These are phyloP conservation scores for Solanum chilense DNA, from an alignment of 257 asterid genomes.

Conservation along the genomic window DNA sequence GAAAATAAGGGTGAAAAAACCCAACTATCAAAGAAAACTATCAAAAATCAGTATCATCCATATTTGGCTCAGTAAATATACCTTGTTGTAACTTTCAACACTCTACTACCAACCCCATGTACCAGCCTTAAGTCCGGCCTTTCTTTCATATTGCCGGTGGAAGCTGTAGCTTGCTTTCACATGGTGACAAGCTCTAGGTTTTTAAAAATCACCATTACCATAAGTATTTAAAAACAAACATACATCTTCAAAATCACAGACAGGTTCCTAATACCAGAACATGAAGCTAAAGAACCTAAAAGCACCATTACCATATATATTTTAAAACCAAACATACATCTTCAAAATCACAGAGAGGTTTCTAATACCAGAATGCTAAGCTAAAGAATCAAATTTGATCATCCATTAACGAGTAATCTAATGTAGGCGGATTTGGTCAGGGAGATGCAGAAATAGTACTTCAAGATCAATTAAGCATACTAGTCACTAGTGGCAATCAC, in stretches of 20 bases:
- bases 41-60: background rate
- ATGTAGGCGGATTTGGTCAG: too few species aligned
- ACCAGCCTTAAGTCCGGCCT: slow-evolving; percentile 90
- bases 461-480: background rate
- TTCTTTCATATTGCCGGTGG: slow-evolving; percentile 68
- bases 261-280: background rate
- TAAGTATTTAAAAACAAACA: background rate
- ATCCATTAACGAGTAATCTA: too few species aligned
- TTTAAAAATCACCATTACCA: background rate
- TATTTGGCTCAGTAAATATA: slow-evolving; percentile 58
- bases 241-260: background rate
- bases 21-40: background rate
- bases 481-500: background rate
- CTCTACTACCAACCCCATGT: slow-evolving; percentile 65
- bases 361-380: background rate
- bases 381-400: background rate
- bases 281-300: background rate
- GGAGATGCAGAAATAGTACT: too few species aligned
- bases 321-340: background rate
- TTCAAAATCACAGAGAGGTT: background rate
- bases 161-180: background rate
- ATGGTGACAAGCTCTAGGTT: background rate
- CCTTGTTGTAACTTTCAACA: slow-evolving; percentile 47
- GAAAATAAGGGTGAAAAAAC: background rate
- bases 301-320: background rate